phyloP scores from a whole-genome alignment of 371 early-diverging fungal genomes.

The Phascolomyces articulosus region DNA sequence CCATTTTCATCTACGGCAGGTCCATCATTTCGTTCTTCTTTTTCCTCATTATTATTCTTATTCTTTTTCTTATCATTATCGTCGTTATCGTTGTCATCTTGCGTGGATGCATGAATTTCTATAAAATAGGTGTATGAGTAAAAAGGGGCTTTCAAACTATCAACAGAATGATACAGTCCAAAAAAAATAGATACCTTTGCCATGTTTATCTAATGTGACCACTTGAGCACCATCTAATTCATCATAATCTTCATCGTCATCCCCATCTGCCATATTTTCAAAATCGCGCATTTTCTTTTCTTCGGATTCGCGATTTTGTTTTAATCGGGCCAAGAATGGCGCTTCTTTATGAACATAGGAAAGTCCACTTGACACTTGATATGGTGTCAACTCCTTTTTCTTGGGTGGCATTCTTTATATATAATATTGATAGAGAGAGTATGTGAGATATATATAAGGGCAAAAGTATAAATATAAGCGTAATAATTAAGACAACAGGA shows the following conservation, averaged over 20 bases:
- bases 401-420: constrained; percentile 20
- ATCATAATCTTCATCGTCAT: constrained; percentile 51
- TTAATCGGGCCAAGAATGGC: constrained; percentile 45
- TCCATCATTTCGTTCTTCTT: constrained; percentile 25
- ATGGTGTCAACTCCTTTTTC: constrained; percentile 35
- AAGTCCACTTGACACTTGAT: constrained; percentile 45
- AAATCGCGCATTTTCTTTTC: constrained; percentile 29
- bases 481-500: background rate
- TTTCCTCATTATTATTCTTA: constrained; percentile 13
- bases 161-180: background rate
- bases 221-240: constrained; percentile 55
- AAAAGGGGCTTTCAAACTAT: background rate
- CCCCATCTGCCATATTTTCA: constrained; percentile 43
- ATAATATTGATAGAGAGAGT: no score
- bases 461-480: background rate
- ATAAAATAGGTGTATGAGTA: background rate
- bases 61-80: constrained; percentile 20
- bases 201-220: constrained; percentile 44
- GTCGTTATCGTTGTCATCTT: constrained; percentile 14
- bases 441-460: no score
- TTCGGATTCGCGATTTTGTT: constrained; percentile 23
- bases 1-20: constrained; percentile 47
- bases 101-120: constrained; percentile 28
- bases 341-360: constrained; percentile 53
- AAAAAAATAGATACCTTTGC: constrained; percentile 38